Evolutionary conservation across 306 rosid species (phyloP), one percentile per base, ranked within the genome.

Genomic region (Lathyrus oleraceus): DNA sequence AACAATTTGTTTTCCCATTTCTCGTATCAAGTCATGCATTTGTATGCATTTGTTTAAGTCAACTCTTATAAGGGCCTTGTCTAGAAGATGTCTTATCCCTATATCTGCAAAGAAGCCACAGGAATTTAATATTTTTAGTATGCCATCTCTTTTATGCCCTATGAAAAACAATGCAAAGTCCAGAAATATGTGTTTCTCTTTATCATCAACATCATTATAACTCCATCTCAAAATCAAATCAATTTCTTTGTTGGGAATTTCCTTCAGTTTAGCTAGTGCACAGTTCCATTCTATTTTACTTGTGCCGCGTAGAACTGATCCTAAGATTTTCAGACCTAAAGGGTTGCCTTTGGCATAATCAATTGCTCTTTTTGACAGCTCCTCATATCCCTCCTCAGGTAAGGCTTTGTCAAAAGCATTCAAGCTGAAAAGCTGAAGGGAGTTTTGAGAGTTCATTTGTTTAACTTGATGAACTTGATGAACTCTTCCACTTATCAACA

Each of bases 281-380:
- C 38, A 15, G 1, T 62, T 7, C 87, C 87, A 83, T 35, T 72
- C 76, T 60, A 3, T 25, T 13, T 20, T 9, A 67, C 39, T 75
- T 66, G 3, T 67, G 1, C 21, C 20, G 10, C 4, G 12, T 6
- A 75, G 61, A 20, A 57, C 20, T 6, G 61, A 66, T 57, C 79
- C 87, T 21, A 82, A 68, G 30, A 77, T 58, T 4, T 43, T 28
- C 25, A 78, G 17, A 69, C 67, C 79, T n/a, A 73, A 48, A 14
- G 85, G 85, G 36, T 38, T 45, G 1, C 85, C 79, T 4, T 40
- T 63, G 27, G 77, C 57, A 77, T 73, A 77, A 10, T 1, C 10
- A 4, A 81, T 11, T 11, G 43, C 76, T 30, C 25, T 28, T 4
- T 49, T 32, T 10, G 71, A 57, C 6, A 73, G 15, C 6, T 81